Percentiles rank a stretch among this genome's conserved stretches.
These are phyloP conservation scores for Tanozyma kutaoensis DNA, from an alignment of 805 yeast genomes.

Conservation along the genomic window DNA sequence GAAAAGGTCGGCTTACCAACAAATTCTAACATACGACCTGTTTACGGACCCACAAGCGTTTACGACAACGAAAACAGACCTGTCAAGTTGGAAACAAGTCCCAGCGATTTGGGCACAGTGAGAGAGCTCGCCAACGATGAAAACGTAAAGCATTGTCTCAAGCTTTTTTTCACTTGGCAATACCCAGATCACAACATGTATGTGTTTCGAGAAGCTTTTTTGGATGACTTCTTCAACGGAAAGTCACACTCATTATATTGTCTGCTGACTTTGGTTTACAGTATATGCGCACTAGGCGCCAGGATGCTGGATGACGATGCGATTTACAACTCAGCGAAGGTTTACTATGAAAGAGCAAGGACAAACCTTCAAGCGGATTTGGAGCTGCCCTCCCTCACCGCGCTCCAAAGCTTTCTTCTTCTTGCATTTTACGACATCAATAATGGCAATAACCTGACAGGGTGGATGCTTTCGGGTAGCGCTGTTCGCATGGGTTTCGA, in stretches of 20 bases:
- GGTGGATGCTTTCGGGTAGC: constrained; percentile 52
- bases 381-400: constrained; percentile 36
- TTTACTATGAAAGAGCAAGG: constrained; percentile 36
- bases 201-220: constrained; percentile 50
- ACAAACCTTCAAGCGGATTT: constrained; percentile 24
- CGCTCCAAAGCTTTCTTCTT: constrained; percentile 44
- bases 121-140: constrained; percentile 5
- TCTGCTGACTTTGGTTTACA: constrained; percentile 37
- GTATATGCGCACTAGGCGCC: constrained; percentile 49
- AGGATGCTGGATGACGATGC: constrained; percentile 31
- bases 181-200: constrained; percentile 53
- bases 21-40: constrained; percentile 14
- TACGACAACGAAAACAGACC: constrained; percentile 26
- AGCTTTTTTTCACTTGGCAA: constrained; percentile 47
- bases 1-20: background rate
- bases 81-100: no score
- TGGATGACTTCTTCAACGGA: constrained; percentile 48
- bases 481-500: constrained; percentile 56
- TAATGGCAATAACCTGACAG: constrained; percentile 41
- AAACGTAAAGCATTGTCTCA: constrained; percentile 19
- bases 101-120: no score
- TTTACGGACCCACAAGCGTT: constrained; percentile 33
- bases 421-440: constrained; percentile 51
- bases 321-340: constrained; percentile 25
- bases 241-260: constrained; percentile 39